Base-by-base conservation (phyloP, 306 rosid species). In the Begonia loranthoides region DNA sequence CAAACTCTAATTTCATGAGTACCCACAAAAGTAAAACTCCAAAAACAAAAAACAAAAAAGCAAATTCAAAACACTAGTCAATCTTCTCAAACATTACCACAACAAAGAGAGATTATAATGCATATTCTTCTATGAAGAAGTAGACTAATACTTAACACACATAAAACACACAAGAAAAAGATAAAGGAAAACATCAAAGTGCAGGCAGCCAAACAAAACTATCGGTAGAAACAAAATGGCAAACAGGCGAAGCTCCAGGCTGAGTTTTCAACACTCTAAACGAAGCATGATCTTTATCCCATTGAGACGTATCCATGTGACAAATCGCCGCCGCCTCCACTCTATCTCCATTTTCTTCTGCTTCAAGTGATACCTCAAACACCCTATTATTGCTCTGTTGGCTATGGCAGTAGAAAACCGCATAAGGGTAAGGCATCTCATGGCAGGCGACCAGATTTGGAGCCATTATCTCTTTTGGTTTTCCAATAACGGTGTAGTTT, bases 301-400 rank as follows among this genome's bases (percentile, higher is more conserved):
- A 78, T 51, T 58, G 71, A 12, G 94, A 80, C 4, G 96, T 87
- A 65, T 87, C 87, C 94, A 83, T 73, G 64, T 87, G 94, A 50
- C 94, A 83, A 40, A 87, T 61, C 19, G 92, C 90, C 15, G 64
- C 66, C 15, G 87, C 80, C 41, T 80, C 55, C 61, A 87, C 74
- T 12, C 51, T 34, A 17, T 62, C 83, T 40, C 87, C 92, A 66
- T 76, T 58, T 13, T 74, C 79, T 13, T 74, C 79, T 15, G 85
- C 87, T 12, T 50, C 68, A 0, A 87, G 60, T 6, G 58, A 46
- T 43, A 80, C 64, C 58, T 80, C 73, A 68, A 70, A 80, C 13
- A 87, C 13, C 54, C 40, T 73, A 6, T 70, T 71, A 21, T 73
- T 77, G 22, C 66, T 63, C 39, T 71, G 41, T 16, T 78, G 87